Percentiles rank a stretch among this genome's conserved stretches.
These are phyloP conservation scores for Kazachstania taianensis DNA, from an alignment of 805 yeast genomes.

Conservation along the genomic window DNA sequence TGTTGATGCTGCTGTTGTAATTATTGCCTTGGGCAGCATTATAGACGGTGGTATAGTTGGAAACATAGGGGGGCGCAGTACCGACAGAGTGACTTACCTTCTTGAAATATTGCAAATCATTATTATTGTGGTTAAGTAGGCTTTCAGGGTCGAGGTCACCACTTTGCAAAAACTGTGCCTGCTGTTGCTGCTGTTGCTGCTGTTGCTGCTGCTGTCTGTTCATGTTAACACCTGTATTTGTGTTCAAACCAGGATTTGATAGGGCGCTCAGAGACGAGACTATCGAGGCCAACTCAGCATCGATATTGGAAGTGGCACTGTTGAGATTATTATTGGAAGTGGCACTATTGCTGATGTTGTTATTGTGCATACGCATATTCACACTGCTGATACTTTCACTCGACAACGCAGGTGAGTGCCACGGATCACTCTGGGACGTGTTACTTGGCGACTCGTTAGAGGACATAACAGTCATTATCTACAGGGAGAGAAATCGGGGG, in stretches of 20 bases:
- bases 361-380: too few species aligned
- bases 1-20: constrained; percentile 4
- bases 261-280: constrained; percentile 30
- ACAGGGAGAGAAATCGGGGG: too few species aligned
- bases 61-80: constrained; percentile 21
- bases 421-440: too few species aligned
- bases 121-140: constrained; percentile 4
- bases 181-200: constrained; percentile 1
- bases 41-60: constrained; percentile 4
- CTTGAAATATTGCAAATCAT: constrained; percentile 8
- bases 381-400: too few species aligned
- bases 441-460: too few species aligned
- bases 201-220: constrained; percentile 3
- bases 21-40: constrained; percentile 20
- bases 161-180: constrained; percentile 17
- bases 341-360: neutral
- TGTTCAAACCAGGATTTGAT: constrained; percentile 14
- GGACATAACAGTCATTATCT: too few species aligned
- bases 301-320: constrained; percentile 12
- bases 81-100: constrained; percentile 27
- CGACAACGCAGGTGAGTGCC: too few species aligned
- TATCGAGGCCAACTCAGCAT: constrained; percentile 28
- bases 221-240: neutral
- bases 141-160: constrained; percentile 19
- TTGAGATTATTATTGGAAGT: neutral